Percentiles rank a stretch among this genome's conserved stretches.
phyloP scores from a whole-genome alignment of 75 land plant genomes.

The Ceratopteris richardii region DNA sequence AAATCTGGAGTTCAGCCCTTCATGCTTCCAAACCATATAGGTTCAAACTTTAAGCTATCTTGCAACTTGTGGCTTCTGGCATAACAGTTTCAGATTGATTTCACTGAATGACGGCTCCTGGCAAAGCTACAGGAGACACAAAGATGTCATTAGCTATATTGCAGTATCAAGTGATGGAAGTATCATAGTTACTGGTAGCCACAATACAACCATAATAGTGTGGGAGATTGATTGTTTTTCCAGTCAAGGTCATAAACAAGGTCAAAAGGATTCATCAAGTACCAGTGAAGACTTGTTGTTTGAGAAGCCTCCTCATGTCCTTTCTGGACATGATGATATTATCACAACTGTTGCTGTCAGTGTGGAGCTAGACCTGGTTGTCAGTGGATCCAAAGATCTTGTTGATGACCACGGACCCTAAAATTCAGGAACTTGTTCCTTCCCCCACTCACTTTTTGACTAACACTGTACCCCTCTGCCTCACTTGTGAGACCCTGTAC shows the following conservation, averaged over 20 bases:
- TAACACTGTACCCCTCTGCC: too few species aligned
- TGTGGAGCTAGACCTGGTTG: constrained; percentile 82
- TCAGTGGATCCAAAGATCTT: constrained; percentile 96
- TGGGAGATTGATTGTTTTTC: constrained; percentile 59
- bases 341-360: constrained; percentile 88
- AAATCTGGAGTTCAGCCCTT: constrained; percentile 49
- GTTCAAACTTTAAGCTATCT: constrained; percentile 60
- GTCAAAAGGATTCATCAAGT: constrained; percentile 14
- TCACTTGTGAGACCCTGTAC: too few species aligned
- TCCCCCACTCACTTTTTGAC: too few species aligned
- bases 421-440: too few species aligned
- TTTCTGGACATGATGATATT: constrained; percentile 96
- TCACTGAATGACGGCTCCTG: constrained; percentile 74
- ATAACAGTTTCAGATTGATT: constrained; percentile 87
- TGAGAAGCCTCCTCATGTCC: constrained; percentile 80
- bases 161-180: constrained; percentile 94
- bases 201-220: constrained; percentile 96
- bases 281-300: constrained; percentile 40
- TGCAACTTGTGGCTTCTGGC: constrained; percentile 91
- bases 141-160: constrained; percentile 86
- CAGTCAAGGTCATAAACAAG: constrained; percentile 35
- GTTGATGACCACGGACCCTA: too few species aligned
- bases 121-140: constrained; percentile 82
- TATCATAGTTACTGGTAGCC: constrained; percentile 93
- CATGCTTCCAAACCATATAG: constrained; percentile 69